These are phyloP conservation scores for Fusarium chuoi DNA, from an alignment of 2,329 filamentous ascomycete genomes.

Conservation along the genomic window DNA sequence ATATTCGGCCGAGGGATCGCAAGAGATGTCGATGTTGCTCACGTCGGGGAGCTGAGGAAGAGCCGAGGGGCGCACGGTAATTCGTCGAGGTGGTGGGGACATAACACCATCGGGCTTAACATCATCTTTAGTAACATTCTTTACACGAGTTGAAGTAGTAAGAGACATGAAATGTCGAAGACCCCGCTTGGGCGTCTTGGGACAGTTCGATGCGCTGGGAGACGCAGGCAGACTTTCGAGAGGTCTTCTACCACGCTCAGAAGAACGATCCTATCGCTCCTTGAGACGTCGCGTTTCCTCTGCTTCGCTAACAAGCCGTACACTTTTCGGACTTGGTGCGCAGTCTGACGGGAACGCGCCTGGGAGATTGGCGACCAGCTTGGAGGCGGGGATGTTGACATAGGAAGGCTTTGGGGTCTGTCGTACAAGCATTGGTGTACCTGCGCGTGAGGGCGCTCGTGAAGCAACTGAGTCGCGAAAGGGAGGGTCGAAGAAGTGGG, in stretches of 20 bases:
- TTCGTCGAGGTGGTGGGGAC: constrained; percentile 66
- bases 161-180: constrained; percentile 53
- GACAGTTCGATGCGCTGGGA: constrained; percentile 45
- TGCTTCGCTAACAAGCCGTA: constrained; percentile 55
- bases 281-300: constrained; percentile 39
- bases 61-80: constrained; percentile 74
- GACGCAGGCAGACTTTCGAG: constrained; percentile 24
- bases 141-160: constrained; percentile 58
- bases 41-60: constrained; percentile 81
- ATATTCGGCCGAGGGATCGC: constrained; percentile 76
- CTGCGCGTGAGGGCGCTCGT: constrained; percentile 71
- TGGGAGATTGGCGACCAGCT: constrained; percentile 34
- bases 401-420: constrained; percentile 50
- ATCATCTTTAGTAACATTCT: constrained; percentile 59
- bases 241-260: constrained; percentile 28
- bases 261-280: constrained; percentile 46
- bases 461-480: constrained; percentile 73
- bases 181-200: constrained; percentile 49
- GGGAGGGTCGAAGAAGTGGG: constrained; percentile 80
- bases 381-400: constrained; percentile 41
- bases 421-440: constrained; percentile 76
- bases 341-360: constrained; percentile 47
- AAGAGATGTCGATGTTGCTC: constrained; percentile 72
- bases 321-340: constrained; percentile 53
- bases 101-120: constrained; percentile 61